A percentile compares a stretch with the other conserved stretches of the same genome.
Evolutionary conservation across 108 stramenopile genomes (phyloP).

Genomic region (Discostella pseudostelligera): DNA sequence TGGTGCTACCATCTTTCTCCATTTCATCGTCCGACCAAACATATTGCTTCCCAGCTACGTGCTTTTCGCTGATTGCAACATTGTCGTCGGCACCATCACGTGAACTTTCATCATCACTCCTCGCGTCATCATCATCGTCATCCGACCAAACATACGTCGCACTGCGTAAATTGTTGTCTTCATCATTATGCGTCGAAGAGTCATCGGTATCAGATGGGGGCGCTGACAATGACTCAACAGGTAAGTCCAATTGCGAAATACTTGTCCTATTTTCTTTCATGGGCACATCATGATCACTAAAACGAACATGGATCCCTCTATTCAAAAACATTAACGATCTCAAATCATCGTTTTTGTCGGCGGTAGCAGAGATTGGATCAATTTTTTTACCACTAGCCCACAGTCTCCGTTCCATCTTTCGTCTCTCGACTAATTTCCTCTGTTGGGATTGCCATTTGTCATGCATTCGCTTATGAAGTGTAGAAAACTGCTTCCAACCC

Average conservation of each 20-base stretch:
- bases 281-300: constrained; percentile 21
- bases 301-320: constrained; percentile 68
- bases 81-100: constrained; percentile 12
- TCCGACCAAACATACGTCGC: constrained; percentile 49
- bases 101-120: too few species aligned
- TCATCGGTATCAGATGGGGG: constrained; percentile 31
- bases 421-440: constrained; percentile 23
- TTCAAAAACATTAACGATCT: constrained; percentile 42
- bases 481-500: constrained; percentile 25
- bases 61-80: not conserved
- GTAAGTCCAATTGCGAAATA: not conserved
- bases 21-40: constrained; percentile 19
- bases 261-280: not conserved
- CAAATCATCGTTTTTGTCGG: constrained; percentile 10
- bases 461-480: constrained; percentile 19
- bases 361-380: not conserved
- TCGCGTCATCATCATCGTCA: constrained; percentile 17
- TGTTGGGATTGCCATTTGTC: constrained; percentile 18
- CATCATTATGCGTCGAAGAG: not conserved
- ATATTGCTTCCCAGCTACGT: not conserved
- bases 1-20: constrained; percentile 4
- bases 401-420: constrained; percentile 25
- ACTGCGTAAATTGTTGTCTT: not conserved
- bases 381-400: constrained; percentile 14
- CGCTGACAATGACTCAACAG: not conserved